phyloP scores from a whole-genome alignment of 2,329 filamentous ascomycete genomes.

The Colletotrichum salicis region DNA sequence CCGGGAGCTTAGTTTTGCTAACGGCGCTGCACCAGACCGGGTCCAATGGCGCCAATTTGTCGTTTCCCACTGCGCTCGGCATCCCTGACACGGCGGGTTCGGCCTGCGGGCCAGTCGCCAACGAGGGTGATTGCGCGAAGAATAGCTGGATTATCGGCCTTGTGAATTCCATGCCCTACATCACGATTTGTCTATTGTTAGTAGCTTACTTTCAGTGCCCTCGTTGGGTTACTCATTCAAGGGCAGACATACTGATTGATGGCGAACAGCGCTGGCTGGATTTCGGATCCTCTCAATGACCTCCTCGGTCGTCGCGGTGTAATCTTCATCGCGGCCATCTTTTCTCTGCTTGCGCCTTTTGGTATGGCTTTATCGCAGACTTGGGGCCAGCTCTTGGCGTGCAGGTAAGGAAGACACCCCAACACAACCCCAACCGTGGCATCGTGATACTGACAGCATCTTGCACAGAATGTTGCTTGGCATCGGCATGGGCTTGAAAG shows the following conservation, averaged over 20 bases:
- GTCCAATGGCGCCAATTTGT: constrained; percentile 60
- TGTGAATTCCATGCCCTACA: constrained; percentile 62
- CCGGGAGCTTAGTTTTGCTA: neutral
- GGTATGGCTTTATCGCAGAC: constrained; percentile 68
- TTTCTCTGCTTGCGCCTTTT: constrained; percentile 70
- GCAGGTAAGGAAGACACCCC: constrained; percentile 51
- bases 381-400: constrained; percentile 68
- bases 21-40: constrained; percentile 46
- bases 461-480: constrained; percentile 58
- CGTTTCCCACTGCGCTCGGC: constrained; percentile 56
- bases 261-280: constrained; percentile 63
- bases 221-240: no score
- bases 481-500: constrained; percentile 68
- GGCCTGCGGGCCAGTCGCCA: constrained; percentile 45
- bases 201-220: constrained; percentile 22
- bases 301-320: constrained; percentile 69
- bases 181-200: constrained; percentile 55
- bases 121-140: constrained; percentile 50
- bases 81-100: constrained; percentile 49
- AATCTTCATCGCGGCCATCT: constrained; percentile 71
- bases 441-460: neutral
- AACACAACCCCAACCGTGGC: neutral
- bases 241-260: neutral
- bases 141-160: constrained; percentile 72
- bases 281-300: constrained; percentile 71